Evolutionary conservation across 2,329 filamentous ascomycete genomes (phyloP).

Genomic region (Stachybotrys elegans): DNA sequence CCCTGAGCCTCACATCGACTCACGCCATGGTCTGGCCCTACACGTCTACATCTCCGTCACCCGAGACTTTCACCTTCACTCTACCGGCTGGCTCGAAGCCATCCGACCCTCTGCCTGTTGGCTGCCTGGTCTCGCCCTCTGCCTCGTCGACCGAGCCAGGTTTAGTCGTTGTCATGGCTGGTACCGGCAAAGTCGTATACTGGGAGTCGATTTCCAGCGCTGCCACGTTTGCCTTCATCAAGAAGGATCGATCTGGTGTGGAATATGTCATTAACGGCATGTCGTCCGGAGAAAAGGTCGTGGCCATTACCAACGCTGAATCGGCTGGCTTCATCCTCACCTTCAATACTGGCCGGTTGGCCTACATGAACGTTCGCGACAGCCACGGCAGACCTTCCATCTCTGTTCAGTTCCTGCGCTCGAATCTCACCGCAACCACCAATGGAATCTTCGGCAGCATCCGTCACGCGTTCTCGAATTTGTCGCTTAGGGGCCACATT

Average conservation of each 20-base stretch:
- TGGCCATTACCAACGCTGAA: conserved; percentile 76
- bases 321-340: conserved; percentile 79
- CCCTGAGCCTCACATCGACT: conserved; percentile 72
- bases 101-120: conserved; percentile 72
- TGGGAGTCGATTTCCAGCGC: conserved; percentile 95
- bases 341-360: conserved; percentile 80
- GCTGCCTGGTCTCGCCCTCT: conserved; percentile 74
- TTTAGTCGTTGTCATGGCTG: conserved; percentile 78
- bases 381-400: conserved; percentile 80
- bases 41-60: conserved; percentile 58
- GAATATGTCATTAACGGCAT: conserved; percentile 71
- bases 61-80: conserved; percentile 75
- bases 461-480: conserved; percentile 66
- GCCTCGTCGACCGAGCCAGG: conserved; percentile 77
- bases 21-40: conserved; percentile 92
- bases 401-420: conserved; percentile 70
- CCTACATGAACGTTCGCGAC: conserved; percentile 82
- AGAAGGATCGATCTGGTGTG: conserved; percentile 74
- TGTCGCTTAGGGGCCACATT: conserved; percentile 69
- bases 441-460: conserved; percentile 77
- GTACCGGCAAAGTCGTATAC: conserved; percentile 79
- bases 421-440: conserved; percentile 47
- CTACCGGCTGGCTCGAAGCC: conserved; percentile 68
- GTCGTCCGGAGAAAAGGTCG: conserved; percentile 71
- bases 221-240: conserved; percentile 76